Percentiles rank a stretch among this genome's conserved stretches.
Evolutionary conservation across 495 filamentous ascomycete genomes (phyloP).

Genomic region (Neurospora sublineolata): DNA sequence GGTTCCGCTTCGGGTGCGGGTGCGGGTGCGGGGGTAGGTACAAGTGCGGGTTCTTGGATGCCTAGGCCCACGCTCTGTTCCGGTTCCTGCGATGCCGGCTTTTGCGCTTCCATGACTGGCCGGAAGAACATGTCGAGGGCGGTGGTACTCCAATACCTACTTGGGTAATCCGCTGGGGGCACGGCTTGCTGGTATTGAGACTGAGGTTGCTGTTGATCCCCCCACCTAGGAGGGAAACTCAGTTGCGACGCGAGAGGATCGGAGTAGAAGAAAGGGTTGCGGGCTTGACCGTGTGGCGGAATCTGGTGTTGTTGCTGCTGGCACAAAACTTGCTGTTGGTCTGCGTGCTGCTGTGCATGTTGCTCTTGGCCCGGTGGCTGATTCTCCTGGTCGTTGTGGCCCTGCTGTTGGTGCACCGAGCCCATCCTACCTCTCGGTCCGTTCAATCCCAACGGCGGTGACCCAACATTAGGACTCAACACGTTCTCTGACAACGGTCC

Average conservation of each 20-base stretch:
- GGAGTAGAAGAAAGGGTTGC: conserved; percentile 9
- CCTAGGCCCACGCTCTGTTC: not conserved
- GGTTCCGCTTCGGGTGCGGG: not conserved
- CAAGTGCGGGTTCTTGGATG: not conserved
- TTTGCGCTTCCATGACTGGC: not conserved
- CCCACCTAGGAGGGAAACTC: conserved; percentile 6
- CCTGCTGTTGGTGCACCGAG: not conserved
- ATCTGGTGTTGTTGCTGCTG: not conserved
- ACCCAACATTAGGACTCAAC: conserved; percentile 14
- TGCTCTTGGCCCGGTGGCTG: not conserved
- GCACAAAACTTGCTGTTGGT: not conserved
- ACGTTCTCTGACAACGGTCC: conserved; percentile 7
- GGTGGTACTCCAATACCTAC: not conserved
- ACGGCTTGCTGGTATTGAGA: not conserved
- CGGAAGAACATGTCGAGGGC: not conserved
- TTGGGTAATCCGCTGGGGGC: not conserved
- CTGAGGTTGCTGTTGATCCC: not conserved
- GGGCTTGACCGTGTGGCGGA: no score
- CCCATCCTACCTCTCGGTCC: not conserved
- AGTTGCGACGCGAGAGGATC: conserved; percentile 7
- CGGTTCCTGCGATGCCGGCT: not conserved
- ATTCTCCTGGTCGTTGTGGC: not conserved
- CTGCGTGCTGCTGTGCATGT: not conserved
- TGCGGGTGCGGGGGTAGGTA: not conserved
- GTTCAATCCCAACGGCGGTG: not conserved